Percentiles rank a stretch among this genome's conserved stretches.
Conservation (phyloP, 805 yeast genomes). For the Candida manassasensis region DNA sequence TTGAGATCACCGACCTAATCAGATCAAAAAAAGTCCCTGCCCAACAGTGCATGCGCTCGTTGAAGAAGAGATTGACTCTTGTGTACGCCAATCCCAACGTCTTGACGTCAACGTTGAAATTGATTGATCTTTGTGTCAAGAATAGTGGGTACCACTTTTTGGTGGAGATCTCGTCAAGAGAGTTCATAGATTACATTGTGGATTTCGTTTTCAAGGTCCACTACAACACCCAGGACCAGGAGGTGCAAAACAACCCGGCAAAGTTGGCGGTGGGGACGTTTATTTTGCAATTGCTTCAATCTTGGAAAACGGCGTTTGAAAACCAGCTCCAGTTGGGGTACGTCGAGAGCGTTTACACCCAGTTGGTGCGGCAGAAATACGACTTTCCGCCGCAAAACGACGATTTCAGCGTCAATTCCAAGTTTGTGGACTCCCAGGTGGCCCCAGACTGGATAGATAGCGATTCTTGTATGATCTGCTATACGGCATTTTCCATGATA, state of each 20-base stretch:
- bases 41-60: conserved; percentile 77
- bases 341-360: conserved; percentile 57
- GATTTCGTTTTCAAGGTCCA: conserved; percentile 35
- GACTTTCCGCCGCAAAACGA: conserved; percentile 52
- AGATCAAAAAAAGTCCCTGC: conserved; percentile 76
- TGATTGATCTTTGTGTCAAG: conserved; percentile 83
- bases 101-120: conserved; percentile 67
- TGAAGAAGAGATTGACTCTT: conserved; percentile 65
- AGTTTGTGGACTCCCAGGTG: conserved; percentile 77
- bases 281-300: conserved; percentile 62
- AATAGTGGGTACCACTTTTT: conserved; percentile 89
- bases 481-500: conserved; percentile 69
- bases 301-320: conserved; percentile 73
- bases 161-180: conserved; percentile 72
- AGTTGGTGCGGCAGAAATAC: conserved; percentile 57
- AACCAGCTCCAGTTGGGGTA: conserved; percentile 61
- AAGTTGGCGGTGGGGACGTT: conserved; percentile 47
- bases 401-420: conserved; percentile 28
- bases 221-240: conserved; percentile 27
- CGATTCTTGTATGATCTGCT: conserved; percentile 92
- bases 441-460: conserved; percentile 99
- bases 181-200: conserved; percentile 79
- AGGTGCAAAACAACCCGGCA: conserved; percentile 20
- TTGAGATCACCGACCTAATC: conserved; percentile 84
- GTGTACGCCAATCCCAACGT: conserved; percentile 71